phyloP scores from a whole-genome alignment of 805 yeast genomes.

The Metschnikowia kofuensis region DNA sequence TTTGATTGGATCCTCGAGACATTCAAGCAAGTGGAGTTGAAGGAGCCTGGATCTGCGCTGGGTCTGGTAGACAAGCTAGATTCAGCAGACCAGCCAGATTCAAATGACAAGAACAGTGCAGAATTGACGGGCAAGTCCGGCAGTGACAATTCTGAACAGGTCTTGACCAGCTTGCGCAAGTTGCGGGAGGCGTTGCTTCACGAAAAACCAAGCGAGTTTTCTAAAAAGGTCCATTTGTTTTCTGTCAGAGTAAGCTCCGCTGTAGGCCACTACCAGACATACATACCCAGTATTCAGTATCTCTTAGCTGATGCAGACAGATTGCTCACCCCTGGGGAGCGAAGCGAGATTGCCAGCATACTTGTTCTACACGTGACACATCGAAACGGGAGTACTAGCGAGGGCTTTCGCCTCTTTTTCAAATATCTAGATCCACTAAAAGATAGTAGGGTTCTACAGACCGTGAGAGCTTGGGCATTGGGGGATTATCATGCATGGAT shows the following conservation, averaged over 20 bases:
- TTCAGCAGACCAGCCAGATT: not conserved
- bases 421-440: constrained; percentile 20
- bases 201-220: constrained; percentile 34
- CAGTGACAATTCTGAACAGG: constrained; percentile 18
- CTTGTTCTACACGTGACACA: constrained; percentile 47
- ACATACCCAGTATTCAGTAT: constrained; percentile 49
- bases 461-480: constrained; percentile 27
- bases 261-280: constrained; percentile 51
- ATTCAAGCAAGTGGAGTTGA: constrained; percentile 4
- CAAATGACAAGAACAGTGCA: not conserved
- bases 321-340: constrained; percentile 29
- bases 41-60: not conserved
- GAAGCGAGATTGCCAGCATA: constrained; percentile 39
- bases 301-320: constrained; percentile 29
- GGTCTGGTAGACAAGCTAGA: not conserved
- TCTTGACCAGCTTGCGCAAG: constrained; percentile 40
- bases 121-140: constrained; percentile 3
- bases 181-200: constrained; percentile 54
- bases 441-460: constrained; percentile 14
- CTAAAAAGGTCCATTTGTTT: constrained; percentile 45
- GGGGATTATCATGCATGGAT: constrained; percentile 33
- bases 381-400: constrained; percentile 30
- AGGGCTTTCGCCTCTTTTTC: constrained; percentile 31
- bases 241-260: constrained; percentile 46
- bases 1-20: constrained; percentile 35